Conservation (phyloP, 208 protist genomes). For the Trypanosoma avium region DNA sequence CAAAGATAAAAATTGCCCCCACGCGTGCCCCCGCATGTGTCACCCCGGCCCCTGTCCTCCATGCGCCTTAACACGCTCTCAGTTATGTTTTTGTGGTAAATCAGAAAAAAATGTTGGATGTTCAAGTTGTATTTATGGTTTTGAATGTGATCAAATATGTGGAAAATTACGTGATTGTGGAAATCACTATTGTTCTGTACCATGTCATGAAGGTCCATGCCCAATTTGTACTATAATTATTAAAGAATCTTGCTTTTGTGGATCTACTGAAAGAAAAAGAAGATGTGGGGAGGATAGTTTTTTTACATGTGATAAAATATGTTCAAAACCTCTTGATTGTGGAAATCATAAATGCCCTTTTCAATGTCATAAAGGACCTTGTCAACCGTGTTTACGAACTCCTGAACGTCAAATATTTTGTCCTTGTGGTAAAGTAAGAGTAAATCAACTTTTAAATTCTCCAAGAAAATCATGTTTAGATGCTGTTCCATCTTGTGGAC, state of each 20-base stretch:
- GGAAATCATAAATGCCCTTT: slow-evolving; percentile 75
- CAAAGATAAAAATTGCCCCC: slow-evolving; percentile 55
- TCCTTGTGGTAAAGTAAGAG: slow-evolving; percentile 52
- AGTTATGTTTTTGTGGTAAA: slow-evolving; percentile 85
- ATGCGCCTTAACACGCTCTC: slow-evolving; percentile 54
- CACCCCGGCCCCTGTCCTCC: slow-evolving; percentile 81
- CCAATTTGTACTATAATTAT: slow-evolving; percentile 65
- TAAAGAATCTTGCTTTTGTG: slow-evolving; percentile 87
- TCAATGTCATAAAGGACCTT: slow-evolving; percentile 77
- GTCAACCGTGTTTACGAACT: slow-evolving; percentile 56
- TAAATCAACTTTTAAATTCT: slow-evolving; percentile 29
- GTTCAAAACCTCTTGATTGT: slow-evolving; percentile 73
- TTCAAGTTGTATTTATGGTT: slow-evolving; percentile 67
- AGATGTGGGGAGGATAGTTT: slow-evolving; percentile 36
- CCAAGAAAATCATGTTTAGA: slow-evolving; percentile 71
- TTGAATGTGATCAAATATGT: slow-evolving; percentile 77
- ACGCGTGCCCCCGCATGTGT: slow-evolving; percentile 77
- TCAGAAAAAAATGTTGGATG: slow-evolving; percentile 61
- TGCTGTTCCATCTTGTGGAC: slow-evolving; percentile 81
- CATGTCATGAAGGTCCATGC: slow-evolving; percentile 90
- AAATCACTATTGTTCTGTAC: slow-evolving; percentile 67
- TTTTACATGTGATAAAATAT: slow-evolving; percentile 52
- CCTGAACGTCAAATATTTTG: slow-evolving; percentile 59
- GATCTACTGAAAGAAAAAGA: slow-evolving; percentile 38
- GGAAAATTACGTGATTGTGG: slow-evolving; percentile 74